Evolutionary conservation across 116 monocot genomes (phyloP).

Genomic region (Zostera marina): DNA sequence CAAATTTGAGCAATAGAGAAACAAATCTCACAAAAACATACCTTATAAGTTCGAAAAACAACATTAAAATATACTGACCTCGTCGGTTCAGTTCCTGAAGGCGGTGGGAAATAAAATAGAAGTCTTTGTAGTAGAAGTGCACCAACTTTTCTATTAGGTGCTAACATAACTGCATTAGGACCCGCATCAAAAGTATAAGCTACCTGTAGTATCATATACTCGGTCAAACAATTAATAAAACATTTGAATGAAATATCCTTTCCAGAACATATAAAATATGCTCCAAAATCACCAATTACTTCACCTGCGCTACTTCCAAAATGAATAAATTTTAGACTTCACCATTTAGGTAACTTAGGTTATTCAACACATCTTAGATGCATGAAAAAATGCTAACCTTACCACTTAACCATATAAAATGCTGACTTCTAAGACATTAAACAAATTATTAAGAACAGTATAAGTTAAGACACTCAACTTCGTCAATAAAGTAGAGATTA

Average conservation of each 20-base stretch:
- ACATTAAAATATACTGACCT: slow-evolving; percentile 19
- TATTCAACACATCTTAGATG: no score
- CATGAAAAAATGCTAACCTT: no score
- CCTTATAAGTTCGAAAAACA: background rate
- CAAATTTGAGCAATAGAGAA: background rate
- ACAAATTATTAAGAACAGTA: no score
- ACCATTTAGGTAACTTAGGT: no score
- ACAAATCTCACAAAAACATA: no score
- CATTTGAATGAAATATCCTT: background rate
- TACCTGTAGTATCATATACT: slow-evolving; percentile 22
- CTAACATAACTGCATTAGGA: slow-evolving; percentile 84
- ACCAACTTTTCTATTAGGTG: slow-evolving; percentile 43
- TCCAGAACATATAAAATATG: background rate
- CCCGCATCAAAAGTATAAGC: slow-evolving; percentile 93
- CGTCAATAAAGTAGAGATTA: no score
- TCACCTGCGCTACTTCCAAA: no score
- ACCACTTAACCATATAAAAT: no score
- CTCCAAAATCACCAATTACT: background rate
- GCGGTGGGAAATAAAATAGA: slow-evolving; percentile 69
- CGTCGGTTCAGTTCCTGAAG: slow-evolving; percentile 31
- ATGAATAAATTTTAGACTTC: no score
- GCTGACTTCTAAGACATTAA: no score
- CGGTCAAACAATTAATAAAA: background rate
- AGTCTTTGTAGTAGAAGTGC: slow-evolving; percentile 56
- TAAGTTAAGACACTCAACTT: no score